Conservation (phyloP, 495 filamentous ascomycete genomes). For the Parmelia sp. region DNA sequence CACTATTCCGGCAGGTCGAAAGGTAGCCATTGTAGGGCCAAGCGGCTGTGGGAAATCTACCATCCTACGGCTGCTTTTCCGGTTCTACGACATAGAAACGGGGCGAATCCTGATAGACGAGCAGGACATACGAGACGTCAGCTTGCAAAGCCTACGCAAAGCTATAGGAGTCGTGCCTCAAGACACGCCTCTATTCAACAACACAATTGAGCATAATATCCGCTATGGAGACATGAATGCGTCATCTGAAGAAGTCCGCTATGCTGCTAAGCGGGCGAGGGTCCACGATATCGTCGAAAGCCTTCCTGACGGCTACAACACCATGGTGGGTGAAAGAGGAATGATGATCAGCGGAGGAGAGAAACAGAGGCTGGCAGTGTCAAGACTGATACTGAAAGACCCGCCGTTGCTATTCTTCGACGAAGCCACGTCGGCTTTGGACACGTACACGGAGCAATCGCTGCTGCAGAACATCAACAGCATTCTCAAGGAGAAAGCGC, state of each 20-base stretch:
- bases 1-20: slow-evolving; percentile 90
- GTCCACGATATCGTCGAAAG: slow-evolving; percentile 74
- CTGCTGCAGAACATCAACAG: slow-evolving; percentile 90
- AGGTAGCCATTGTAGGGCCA: slow-evolving; percentile 91
- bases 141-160: slow-evolving; percentile 71
- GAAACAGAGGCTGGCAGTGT: slow-evolving; percentile 88
- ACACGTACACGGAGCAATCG: slow-evolving; percentile 92
- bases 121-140: slow-evolving; percentile 83
- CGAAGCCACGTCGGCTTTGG: slow-evolving; percentile 91
- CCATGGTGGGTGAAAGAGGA: slow-evolving; percentile 89
- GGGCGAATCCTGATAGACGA: slow-evolving; percentile 88
- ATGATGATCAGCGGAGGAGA: slow-evolving; percentile 99
- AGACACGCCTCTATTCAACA: slow-evolving; percentile 94
- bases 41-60: slow-evolving; percentile 96
- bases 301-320: slow-evolving; percentile 81
- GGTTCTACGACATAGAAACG: slow-evolving; percentile 84
- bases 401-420: slow-evolving; percentile 93
- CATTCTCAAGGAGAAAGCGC: slow-evolving; percentile 78
- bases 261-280: slow-evolving; percentile 71
- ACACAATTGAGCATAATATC: slow-evolving; percentile 92
- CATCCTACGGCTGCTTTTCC: slow-evolving; percentile 81
- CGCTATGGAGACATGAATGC: slow-evolving; percentile 86
- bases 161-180: slow-evolving; percentile 94
- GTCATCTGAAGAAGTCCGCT: slow-evolving; percentile 60
- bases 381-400: slow-evolving; percentile 82